Percentiles rank a stretch among this genome's conserved stretches.
Evolutionary conservation across 116 monocot genomes (phyloP).

Genomic region (Phalaenopsis hybrid): DNA sequence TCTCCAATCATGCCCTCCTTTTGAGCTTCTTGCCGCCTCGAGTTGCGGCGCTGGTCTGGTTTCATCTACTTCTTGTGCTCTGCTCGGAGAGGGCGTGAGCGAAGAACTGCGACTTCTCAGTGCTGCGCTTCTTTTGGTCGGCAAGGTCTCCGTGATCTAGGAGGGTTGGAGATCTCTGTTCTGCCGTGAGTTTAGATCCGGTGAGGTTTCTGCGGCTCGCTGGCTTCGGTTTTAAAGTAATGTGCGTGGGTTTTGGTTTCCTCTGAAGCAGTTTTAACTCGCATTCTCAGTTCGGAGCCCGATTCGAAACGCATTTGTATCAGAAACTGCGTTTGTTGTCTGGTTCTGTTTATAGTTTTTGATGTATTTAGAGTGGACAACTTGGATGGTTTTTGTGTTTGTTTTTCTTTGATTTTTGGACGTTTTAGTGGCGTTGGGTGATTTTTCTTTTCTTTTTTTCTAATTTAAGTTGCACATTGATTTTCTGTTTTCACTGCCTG

Average conservation of each 20-base stretch:
- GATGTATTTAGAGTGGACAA: not conserved
- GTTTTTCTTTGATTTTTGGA: not conserved
- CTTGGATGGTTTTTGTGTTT: not conserved
- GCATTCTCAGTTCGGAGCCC: conserved; percentile 6
- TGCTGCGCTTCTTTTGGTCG: not conserved
- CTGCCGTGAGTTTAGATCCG: conserved; percentile 1
- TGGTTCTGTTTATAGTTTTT: not conserved
- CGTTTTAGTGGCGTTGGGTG: not conserved
- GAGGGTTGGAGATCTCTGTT: conserved; percentile 3
- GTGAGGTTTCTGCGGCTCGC: not conserved
- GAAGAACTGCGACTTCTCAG: conserved; percentile 1
- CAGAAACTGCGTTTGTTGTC: not conserved
- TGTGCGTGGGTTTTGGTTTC: not conserved
- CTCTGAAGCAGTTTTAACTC: not conserved
- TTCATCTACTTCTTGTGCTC: not conserved
- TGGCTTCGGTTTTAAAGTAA: not conserved
- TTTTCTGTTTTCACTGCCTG: not conserved
- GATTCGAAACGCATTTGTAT: conserved; percentile 4
- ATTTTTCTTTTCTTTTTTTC: not conserved
- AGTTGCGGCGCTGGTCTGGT: not conserved
- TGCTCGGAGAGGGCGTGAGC: not conserved
- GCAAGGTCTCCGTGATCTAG: not conserved
- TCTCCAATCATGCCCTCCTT: conserved; percentile 7
- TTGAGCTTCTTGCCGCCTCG: conserved; percentile 16
- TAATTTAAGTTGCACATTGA: not conserved